Percentiles rank a stretch among this genome's conserved stretches.
phyloP scores from a whole-genome alignment of 2,329 filamentous ascomycete genomes.

The Exophiala phaeomuriformis region DNA sequence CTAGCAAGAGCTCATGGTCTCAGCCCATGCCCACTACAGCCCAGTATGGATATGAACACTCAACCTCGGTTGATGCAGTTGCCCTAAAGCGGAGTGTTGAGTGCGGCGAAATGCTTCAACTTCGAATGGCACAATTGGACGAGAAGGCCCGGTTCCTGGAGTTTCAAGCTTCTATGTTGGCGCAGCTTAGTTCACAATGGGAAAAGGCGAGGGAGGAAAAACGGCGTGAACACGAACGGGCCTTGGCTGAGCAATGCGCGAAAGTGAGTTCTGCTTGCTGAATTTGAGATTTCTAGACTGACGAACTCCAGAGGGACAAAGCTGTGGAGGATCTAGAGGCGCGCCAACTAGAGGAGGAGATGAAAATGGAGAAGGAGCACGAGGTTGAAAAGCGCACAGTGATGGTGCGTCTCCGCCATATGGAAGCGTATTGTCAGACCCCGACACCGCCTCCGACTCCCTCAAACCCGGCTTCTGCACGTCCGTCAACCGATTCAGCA shows the following conservation, averaged over 20 bases:
- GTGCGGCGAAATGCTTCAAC: slow-evolving; percentile 20
- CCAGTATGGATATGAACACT: slow-evolving; percentile 14
- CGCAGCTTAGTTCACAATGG: slow-evolving; percentile 16
- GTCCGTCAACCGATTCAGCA: slow-evolving; percentile 18
- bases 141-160: slow-evolving; percentile 26
- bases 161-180: slow-evolving; percentile 20
- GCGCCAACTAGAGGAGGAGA: slow-evolving; percentile 39
- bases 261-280: slow-evolving; percentile 30
- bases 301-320: slow-evolving; percentile 32
- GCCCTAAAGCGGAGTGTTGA: slow-evolving; percentile 23
- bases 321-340: slow-evolving; percentile 36
- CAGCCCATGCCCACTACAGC: slow-evolving; percentile 5
- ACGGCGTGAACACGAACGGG: slow-evolving; percentile 29
- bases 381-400: slow-evolving; percentile 39
- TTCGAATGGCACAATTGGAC: slow-evolving; percentile 24
- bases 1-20: slow-evolving; percentile 23
- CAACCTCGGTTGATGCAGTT: slow-evolving; percentile 13
- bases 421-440: slow-evolving; percentile 42
- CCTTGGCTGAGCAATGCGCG: slow-evolving; percentile 34
- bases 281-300: background rate
- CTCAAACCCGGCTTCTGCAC: slow-evolving; percentile 22
- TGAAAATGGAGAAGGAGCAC: slow-evolving; percentile 40
- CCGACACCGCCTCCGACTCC: slow-evolving; percentile 34
- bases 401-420: slow-evolving; percentile 40
- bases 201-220: slow-evolving; percentile 28